Base-by-base conservation (phyloP, 192 early-diverging fungal species). In the Phycomyces nitens region DNA sequence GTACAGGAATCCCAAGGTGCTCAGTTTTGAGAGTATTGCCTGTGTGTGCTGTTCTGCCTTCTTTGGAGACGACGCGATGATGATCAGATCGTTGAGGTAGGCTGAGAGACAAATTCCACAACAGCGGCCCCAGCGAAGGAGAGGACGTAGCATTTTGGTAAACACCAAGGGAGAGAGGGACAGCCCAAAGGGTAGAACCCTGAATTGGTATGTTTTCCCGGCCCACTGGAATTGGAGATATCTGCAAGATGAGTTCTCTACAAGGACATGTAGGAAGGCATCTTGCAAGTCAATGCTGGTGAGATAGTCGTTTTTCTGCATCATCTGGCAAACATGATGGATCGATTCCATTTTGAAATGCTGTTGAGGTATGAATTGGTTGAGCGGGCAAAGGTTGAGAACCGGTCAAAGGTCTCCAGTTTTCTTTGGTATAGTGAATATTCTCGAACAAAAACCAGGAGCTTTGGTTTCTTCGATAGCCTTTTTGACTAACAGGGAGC, bases 151-250 rank as follows among this genome's bases (percentile, higher is more conserved):
- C 20, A 70, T 58, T 51, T 73, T 77, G 1, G 71, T 77, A 54
- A 73, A 70, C 0, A 71, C 51, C 0, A 77, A 49, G 0, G 75
- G 67, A 10, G 70, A 72, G 2, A 77, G 60, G 1, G 64, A 77
- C 3, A 72, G 64, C 14, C 75, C 54, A 60, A 72, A 71, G 0
- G 73, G 73, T 0, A 79, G 67, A 0, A 55, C 60, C 0, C 39
- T 20, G 24, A 78, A 74, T 42, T 74, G 70, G 44, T 66, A 79
- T 8, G 16, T 23, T 40, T 47, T 42, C 11, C 21, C 5, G 0
- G n/a, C n/a, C n/a, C n/a, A n/a, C n/a, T n/a, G n/a, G n/a, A n/a
- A n/a, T n/a, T n/a, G n/a, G n/a, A n/a, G n/a, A n/a, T n/a, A n/a
- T n/a, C n/a, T n/a, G n/a, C n/a, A n/a, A n/a, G n/a, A n/a, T n/a